Conservation (phyloP, 768 basidiomycete species). For the Asterophora lycoperdoides region DNA sequence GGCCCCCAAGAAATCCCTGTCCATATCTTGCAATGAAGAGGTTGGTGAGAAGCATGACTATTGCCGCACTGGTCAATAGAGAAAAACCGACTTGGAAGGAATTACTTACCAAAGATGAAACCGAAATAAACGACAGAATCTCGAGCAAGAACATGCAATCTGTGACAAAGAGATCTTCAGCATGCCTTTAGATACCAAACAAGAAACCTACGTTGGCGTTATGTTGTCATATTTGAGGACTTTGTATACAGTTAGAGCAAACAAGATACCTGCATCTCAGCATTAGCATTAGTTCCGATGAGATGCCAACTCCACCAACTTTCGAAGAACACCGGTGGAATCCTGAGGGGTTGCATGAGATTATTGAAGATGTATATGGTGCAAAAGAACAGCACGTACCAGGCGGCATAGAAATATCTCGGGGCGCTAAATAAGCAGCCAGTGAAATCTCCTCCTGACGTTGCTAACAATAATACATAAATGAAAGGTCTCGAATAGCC, state of each 20-base stretch:
- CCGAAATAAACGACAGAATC: constrained; percentile 23
- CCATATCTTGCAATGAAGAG: constrained; percentile 18
- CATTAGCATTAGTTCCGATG: neutral
- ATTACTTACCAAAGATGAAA: constrained; percentile 17
- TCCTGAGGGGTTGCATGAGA: constrained; percentile 9
- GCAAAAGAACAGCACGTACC: constrained; percentile 7
- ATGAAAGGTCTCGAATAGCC: neutral
- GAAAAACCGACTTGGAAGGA: too few relatives aligned
- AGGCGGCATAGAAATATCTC: constrained; percentile 15
- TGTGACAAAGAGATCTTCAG: neutral
- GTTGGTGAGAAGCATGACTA: constrained; percentile 19
- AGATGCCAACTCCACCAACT: constrained; percentile 9
- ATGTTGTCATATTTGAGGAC: constrained; percentile 10
- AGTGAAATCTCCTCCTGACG: constrained; percentile 13
- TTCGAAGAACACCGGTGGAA: constrained; percentile 20
- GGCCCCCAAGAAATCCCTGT: constrained; percentile 17
- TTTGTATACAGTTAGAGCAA: constrained; percentile 18
- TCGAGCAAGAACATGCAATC: constrained; percentile 16
- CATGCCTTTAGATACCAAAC: neutral
- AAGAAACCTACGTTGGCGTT: constrained; percentile 12
- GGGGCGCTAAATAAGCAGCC: constrained; percentile 18
- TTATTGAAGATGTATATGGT: neutral
- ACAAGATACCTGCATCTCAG: constrained; percentile 11
- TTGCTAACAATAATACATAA: constrained; percentile 1
- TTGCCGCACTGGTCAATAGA: neutral